Conservation (phyloP, 2,329 filamentous ascomycete genomes). For the Aspergillus hiratsukae region DNA sequence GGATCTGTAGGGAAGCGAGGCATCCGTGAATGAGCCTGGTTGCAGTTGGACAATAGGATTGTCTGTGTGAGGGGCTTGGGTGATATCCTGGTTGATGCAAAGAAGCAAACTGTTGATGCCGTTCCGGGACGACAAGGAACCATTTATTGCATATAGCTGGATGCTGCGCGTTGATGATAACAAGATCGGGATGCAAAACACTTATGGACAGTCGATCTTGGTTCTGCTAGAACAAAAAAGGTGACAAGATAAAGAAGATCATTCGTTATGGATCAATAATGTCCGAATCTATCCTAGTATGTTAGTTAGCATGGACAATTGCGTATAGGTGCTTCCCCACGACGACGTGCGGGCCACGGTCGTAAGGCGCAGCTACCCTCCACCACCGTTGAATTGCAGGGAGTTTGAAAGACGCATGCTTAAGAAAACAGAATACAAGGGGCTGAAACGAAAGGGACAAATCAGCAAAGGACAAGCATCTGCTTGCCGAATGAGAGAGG, state of each 20-base stretch:
- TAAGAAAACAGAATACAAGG: not conserved
- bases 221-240: not conserved
- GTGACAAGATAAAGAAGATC: not conserved
- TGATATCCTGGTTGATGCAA: not conserved
- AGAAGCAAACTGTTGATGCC: not conserved
- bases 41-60: not conserved
- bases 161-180: not conserved
- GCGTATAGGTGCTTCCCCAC: not conserved
- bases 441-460: not conserved
- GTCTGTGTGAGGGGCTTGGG: not conserved
- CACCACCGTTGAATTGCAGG: not conserved
- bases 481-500: not conserved
- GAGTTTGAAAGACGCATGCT: not conserved
- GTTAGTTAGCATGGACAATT: not conserved
- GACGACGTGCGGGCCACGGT: not conserved
- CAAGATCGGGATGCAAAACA: not conserved
- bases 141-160: not conserved
- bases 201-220: not conserved
- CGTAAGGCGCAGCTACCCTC: not conserved
- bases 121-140: not conserved
- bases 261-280: not conserved
- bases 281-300: not conserved
- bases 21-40: not conserved
- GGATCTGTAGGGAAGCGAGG: not conserved
- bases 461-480: not conserved